Base-by-base conservation (phyloP, 495 filamentous ascomycete genomes). In the Hypoxylon perforatum region DNA sequence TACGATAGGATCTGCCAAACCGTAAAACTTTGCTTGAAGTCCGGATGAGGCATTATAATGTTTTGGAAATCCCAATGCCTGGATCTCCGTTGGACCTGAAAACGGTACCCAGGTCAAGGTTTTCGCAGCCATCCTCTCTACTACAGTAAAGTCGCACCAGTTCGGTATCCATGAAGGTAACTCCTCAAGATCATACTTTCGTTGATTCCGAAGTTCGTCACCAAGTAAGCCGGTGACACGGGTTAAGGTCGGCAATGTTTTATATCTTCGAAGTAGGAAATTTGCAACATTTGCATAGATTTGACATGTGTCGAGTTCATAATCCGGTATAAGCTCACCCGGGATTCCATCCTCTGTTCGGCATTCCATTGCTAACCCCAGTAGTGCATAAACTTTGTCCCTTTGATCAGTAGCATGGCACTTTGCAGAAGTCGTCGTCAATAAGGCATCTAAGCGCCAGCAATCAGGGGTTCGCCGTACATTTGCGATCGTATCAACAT, bases 311-410 rank as follows among this genome's bases (percentile, higher is more conserved):
- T 35, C 5, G 4, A 35, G 4, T 5, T 35, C 11, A 35, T 35
- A 35, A 11, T 35, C 30, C 5, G 30, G 30, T 11, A 4, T 4
- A 5, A 35, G 30, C 30, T 35, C 5, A 11, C 30, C 30, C 4
- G 30, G 30, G 11, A 35, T 35, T 35, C 30, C 30, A 35, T 35
- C 11, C 30, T 35, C 30, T 35, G 30, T 11, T 35, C n/a, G n/a
- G n/a, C n/a, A n/a, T n/a, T n/a, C n/a, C n/a, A n/a, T n/a, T n/a
- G 30, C 30, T 11, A 50, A 21, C 17, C 47, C 47, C 14, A 50
- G 47, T 8, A 50, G 21, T 5, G 47, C 47, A 21, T 50, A 50
- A 8, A 50, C 47, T 30, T 30, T 25, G 8, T 50, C 47, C 19
- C 47, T 25, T 2, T 22, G 47, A 11, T 50, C 47, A 1, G 47